A percentile compares a stretch with the other conserved stretches of the same genome.
These are phyloP conservation scores for Verticillium nonalfalfae DNA, from an alignment of 2,329 filamentous ascomycete species.

Conservation along the genomic window DNA sequence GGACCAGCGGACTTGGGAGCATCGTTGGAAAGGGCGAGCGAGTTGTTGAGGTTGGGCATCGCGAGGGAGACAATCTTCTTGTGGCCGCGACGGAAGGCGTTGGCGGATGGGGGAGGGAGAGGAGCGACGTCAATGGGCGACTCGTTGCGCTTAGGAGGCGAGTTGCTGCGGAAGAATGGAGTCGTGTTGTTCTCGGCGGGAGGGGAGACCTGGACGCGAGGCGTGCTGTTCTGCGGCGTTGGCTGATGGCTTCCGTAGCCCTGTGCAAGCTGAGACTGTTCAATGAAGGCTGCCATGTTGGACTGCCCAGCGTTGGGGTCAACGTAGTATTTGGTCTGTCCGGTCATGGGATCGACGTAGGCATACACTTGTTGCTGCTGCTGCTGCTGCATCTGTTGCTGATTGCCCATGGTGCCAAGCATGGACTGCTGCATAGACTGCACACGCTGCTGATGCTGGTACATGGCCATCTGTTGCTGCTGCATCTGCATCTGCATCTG, in stretches of 20 bases:
- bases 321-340: conserved; percentile 75
- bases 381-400: conserved; percentile 32
- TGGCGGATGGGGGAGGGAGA: conserved; percentile 80
- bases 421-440: conserved; percentile 38
- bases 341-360: conserved; percentile 80
- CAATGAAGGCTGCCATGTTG: conserved; percentile 28
- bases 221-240: conserved; percentile 38
- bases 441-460: conserved; percentile 35
- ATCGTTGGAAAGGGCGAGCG: conserved; percentile 34
- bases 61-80: conserved; percentile 81
- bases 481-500: conserved; percentile 37
- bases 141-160: conserved; percentile 59
- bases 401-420: conserved; percentile 18
- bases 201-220: conserved; percentile 73
- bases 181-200: conserved; percentile 54
- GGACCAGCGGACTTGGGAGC: conserved; percentile 58
- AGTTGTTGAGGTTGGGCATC: conserved; percentile 43
- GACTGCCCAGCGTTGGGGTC: conserved; percentile 53
- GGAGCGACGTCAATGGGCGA: conserved; percentile 64
- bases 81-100: conserved; percentile 88
- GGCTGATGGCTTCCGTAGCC: conserved; percentile 34
- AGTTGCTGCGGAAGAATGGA: conserved; percentile 53
- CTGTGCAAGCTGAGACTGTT: conserved; percentile 28
- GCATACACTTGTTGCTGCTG: conserved; percentile 62
- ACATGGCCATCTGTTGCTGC: conserved; percentile 37